Evolutionary conservation across 208 protist genomes (phyloP), one percentile per base, ranked within the genome.

Genomic region (Lotmaria passim): DNA sequence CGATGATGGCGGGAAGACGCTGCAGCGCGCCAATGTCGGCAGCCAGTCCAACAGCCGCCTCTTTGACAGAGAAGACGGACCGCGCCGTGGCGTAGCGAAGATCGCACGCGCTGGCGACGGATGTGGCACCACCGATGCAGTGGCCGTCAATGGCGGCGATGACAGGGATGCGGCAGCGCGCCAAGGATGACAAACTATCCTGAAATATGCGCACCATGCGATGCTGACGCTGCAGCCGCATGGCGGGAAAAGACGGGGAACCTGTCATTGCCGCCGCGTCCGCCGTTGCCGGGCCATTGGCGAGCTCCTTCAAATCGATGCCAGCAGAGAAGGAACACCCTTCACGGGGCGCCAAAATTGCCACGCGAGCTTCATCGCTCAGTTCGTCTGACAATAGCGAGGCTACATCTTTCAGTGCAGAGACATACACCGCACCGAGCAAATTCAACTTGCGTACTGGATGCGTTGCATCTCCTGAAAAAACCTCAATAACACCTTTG

Each of bases 11-110:
- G 8, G 75, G 72, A 46, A 91, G 66, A 23, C 87, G 81, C 69
- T 95, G 87, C 38, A 95, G 66, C 17, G 76, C 85, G 10, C 87
- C 89, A 55, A 93, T 79, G 72, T 93, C 90, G 15, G 90, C 82
- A 3, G 78, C 76, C n/a, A 95, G 69, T 24, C 82, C 86, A n/a
- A 95, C 81, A 5, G 71, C 58, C 14, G 82, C 81, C 55, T 95
- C 90, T 26, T 78, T 82, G 31, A 95, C 72, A 11, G 69, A 80
- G 71, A 93, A 93, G 17, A 67, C 74, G 21, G 86, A 69, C 12
- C 70, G 63, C n/a, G 55, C 33, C 28, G 87, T 93, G 33, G 75
- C 38, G 58, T 89, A 87, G 15, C 90, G 77, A 30, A 91, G 24
- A 64, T 93, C 87, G 74, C 81, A 87, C 31, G 86, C 82, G 21